Percentiles rank a stretch among this genome's conserved stretches.
Evolutionary conservation across 352 stramenopile genomes (phyloP).

Genomic region (Thalassiosira exigua): DNA sequence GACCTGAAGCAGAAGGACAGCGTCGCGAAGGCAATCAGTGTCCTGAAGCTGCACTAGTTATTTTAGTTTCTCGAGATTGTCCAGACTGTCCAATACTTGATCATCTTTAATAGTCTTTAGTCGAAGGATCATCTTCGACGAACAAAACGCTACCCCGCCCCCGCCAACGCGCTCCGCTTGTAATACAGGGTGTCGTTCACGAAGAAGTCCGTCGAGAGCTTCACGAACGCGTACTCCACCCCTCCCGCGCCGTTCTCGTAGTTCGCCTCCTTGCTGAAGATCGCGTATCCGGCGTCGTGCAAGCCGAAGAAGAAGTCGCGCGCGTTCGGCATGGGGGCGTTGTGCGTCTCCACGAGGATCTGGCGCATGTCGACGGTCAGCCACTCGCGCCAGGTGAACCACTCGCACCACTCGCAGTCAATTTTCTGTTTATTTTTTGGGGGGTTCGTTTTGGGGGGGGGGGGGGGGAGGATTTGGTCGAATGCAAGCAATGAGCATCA

Average conservation of each 20-base stretch:
- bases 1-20: too few species aligned
- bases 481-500: too few species aligned
- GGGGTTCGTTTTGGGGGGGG: not conserved
- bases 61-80: too few species aligned
- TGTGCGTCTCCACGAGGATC: slow-evolving; percentile 60
- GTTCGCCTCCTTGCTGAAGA: slow-evolving; percentile 60
- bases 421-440: too few species aligned
- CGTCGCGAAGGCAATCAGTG: too few species aligned
- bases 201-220: slow-evolving; percentile 50
- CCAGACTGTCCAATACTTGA: too few species aligned
- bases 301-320: slow-evolving; percentile 54
- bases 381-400: slow-evolving; percentile 53
- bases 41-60: too few species aligned
- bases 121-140: too few species aligned
- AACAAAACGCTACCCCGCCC: too few species aligned
- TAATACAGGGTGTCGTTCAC: slow-evolving; percentile 21
- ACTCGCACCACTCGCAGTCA: slow-evolving; percentile 62
- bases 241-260: slow-evolving; percentile 25
- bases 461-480: too few species aligned
- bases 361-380: slow-evolving; percentile 45
- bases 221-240: slow-evolving; percentile 54
- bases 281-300: slow-evolving; percentile 58
- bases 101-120: too few species aligned
- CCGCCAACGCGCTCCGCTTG: not conserved
- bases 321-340: slow-evolving; percentile 51